Conservation (phyloP, 2,329 filamentous ascomycete species). For the Fusarium brevicatenulatum region DNA sequence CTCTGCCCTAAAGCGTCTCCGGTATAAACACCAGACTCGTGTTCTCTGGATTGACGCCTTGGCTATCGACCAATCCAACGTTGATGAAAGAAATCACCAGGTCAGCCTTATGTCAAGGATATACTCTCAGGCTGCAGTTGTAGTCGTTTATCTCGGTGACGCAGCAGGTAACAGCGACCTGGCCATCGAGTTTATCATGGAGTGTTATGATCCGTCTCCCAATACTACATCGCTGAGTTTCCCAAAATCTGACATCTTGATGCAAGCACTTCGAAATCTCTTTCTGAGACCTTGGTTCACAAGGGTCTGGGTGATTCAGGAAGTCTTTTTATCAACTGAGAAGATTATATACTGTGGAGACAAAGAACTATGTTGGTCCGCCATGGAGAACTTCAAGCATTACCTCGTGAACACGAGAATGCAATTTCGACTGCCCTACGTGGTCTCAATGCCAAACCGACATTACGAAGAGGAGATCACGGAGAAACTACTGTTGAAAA, state of each 20-base stretch:
- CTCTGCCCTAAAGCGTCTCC: neutral
- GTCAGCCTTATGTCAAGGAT: constrained; percentile 1
- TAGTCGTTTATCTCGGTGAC: neutral
- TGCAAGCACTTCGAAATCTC: neutral
- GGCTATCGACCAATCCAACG: neutral
- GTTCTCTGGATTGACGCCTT: constrained; percentile 1
- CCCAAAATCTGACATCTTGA: neutral
- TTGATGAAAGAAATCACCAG: neutral
- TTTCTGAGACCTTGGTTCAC: neutral
- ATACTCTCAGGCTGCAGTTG: neutral
- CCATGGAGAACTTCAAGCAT: neutral
- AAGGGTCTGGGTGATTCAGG: neutral
- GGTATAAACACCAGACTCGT: neutral
- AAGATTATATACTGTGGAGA: neutral
- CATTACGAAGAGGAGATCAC: no score
- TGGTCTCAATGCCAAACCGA: neutral
- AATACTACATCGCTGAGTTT: accelerated
- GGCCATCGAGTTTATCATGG: neutral
- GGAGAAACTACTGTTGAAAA: no score
- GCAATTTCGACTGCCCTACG: neutral
- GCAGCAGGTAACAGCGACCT: neutral
- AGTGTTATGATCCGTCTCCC: neutral
- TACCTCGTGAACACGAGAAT: neutral
- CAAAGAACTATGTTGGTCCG: neutral
- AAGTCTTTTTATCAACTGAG: neutral